Evolutionary conservation across 441 rosid species (phyloP), one percentile per base, ranked within the genome.

Genomic region (Jatropha podagrica): DNA sequence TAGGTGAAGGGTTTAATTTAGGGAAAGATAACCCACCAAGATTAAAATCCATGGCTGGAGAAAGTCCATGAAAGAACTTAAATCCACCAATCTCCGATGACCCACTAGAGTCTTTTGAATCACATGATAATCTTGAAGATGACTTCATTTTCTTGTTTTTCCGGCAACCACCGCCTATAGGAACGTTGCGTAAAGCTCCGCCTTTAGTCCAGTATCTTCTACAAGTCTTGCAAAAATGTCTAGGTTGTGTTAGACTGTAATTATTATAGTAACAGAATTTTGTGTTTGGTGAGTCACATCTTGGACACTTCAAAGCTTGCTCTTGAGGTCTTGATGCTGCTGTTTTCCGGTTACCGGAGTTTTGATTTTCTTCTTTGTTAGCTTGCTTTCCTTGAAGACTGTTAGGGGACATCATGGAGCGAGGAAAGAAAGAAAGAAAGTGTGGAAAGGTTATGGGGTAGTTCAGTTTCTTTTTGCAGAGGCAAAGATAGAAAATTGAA

Each of bases 201-300:
- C 96, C 97, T 82, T 88, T 89, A 41, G 98, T 95, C 98, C 98
- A 95, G 88, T 93, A 95, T 69, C 98, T 81, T 56, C 97, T 78
- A 61, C 98, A 95, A 18, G 96, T 85, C 89, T 93, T 92, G 87
- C 98, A 92, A 76, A 94, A 94, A 85, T 94, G 95, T 66, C 98
- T 88, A 6, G 98, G 98, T 73, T 94, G 98, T 8, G 91, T 81
- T 68, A 92, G 90, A 77, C 96, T 92, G 92, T 94, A 94, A 86
- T 94, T 94, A 85, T 94, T 94, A 87, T 90, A 94, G 90, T 94
- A 94, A 77, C 97, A 94, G 92, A 94, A 94, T 84, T 92, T 94
- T 46, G 98, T 94, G 88, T 91, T 91, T 66, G 94, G 78, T 0
- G 98, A 94, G 86, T 92, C 94, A 59, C 98, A 94, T 60, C 98